These are phyloP conservation scores for Russula griseocarnosa DNA, from an alignment of 768 basidiomycete genomes.

Conservation along the genomic window DNA sequence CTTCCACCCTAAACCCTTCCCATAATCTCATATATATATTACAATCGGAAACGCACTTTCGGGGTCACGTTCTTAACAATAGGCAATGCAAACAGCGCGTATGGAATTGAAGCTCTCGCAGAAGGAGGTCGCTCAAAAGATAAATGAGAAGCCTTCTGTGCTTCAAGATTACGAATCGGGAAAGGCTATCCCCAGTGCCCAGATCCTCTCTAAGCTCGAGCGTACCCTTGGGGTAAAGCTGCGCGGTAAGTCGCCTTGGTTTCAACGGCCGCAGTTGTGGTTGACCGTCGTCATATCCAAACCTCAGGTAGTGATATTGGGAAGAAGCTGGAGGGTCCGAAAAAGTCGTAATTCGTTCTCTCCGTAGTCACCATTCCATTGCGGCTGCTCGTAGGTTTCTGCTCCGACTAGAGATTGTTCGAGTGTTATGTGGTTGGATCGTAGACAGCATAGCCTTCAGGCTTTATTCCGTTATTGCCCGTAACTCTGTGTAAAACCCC, in stretches of 20 bases:
- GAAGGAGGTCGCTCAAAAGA: conserved; percentile 88
- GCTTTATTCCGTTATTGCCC: conserved; percentile 4
- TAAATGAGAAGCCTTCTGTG: conserved; percentile 89
- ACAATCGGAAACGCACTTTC: background rate
- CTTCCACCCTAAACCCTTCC: background rate
- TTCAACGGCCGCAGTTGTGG: background rate
- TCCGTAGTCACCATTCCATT: conserved; percentile 35
- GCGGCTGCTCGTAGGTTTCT: conserved; percentile 31
- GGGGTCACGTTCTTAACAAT: conserved; percentile 17
- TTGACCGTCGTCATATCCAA: conserved; percentile 16
- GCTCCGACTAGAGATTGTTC: conserved; percentile 27
- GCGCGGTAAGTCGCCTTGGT: conserved; percentile 55
- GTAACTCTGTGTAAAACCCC: conserved; percentile 7
- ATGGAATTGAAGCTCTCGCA: conserved; percentile 77
- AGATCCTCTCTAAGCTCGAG: conserved; percentile 87
- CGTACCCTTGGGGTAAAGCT: conserved; percentile 81
- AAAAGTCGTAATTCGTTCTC: conserved; percentile 57
- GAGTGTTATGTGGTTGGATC: conserved; percentile 27
- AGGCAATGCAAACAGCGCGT: conserved; percentile 83
- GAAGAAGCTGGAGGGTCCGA: conserved; percentile 76
- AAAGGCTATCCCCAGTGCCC: conserved; percentile 80
- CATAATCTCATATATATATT: background rate
- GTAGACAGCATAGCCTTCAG: conserved; percentile 22
- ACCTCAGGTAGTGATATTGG: conserved; percentile 71
- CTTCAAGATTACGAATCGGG: conserved; percentile 88